Conservation (phyloP, 768 basidiomycete genomes). For the Leccinum barrowsii region DNA sequence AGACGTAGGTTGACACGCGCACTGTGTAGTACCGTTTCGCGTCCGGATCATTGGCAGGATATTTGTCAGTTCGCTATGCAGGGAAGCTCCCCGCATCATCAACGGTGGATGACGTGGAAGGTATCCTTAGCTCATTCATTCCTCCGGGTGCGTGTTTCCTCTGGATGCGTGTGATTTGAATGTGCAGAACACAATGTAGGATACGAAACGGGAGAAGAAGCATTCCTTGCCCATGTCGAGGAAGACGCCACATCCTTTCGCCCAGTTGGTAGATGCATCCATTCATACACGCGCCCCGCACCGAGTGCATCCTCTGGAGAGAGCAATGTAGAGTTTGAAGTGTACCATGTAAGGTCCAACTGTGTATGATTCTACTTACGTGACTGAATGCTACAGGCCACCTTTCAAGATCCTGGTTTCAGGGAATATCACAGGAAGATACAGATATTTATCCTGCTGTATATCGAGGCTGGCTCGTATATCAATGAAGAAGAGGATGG, state of each 20-base stretch:
- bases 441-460: conserved; percentile 92
- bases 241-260: conserved; percentile 74
- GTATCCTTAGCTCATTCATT: conserved; percentile 70
- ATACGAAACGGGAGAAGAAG: conserved; percentile 63
- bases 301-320: conserved; percentile 42
- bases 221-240: conserved; percentile 70
- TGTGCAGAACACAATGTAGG: conserved; percentile 36
- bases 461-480: conserved; percentile 94
- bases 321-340: conserved; percentile 76
- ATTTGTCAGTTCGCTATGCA: conserved; percentile 64
- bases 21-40: conserved; percentile 68
- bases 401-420: conserved; percentile 84
- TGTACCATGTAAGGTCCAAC: conserved; percentile 71
- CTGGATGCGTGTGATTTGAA: conserved; percentile 1
- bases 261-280: conserved; percentile 72
- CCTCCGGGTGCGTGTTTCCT: conserved; percentile 50
- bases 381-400: conserved; percentile 48
- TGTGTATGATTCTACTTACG: not conserved
- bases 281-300: conserved; percentile 67
- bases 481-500: conserved; percentile 89
- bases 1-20: conserved; percentile 1
- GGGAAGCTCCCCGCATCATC: conserved; percentile 60
- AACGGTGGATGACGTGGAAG: conserved; percentile 86
- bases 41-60: conserved; percentile 81
- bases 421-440: conserved; percentile 86